Conservation (phyloP, 2,329 filamentous ascomycete genomes). For the Diaporthe sp. region DNA sequence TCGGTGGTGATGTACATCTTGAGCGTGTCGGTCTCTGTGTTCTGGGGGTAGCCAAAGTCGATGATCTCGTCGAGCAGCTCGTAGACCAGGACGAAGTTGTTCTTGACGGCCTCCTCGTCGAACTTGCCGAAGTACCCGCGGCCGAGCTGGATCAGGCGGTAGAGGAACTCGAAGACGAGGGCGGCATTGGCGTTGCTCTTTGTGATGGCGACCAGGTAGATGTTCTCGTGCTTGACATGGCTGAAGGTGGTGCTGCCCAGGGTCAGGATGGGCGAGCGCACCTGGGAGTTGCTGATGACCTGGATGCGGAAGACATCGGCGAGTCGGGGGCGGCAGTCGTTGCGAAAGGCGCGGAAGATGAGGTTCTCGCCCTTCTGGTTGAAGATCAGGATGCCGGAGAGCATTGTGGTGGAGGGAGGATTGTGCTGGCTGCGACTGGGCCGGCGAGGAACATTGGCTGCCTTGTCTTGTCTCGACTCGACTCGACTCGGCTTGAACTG, state of each 20-base stretch:
- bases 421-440: background rate
- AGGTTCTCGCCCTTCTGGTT: slow-evolving; percentile 99
- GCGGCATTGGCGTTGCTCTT: slow-evolving; percentile 99
- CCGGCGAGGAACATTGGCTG: slow-evolving; percentile 15
- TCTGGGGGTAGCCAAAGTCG: slow-evolving; percentile 98
- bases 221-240: slow-evolving; percentile 99
- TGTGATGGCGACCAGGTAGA: slow-evolving; percentile 96
- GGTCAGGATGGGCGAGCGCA: slow-evolving; percentile 96
- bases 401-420: slow-evolving; percentile 68
- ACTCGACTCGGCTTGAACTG: slow-evolving; percentile 10
- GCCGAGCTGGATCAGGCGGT: slow-evolving; percentile 89
- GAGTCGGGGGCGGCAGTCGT: slow-evolving; percentile 96
- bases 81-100: slow-evolving; percentile 99
- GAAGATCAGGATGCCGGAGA: slow-evolving; percentile 97
- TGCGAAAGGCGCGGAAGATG: slow-evolving; percentile 98
- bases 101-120: slow-evolving; percentile 99
- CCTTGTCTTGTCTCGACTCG: background rate
- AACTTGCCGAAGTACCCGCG: slow-evolving; percentile 99
- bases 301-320: slow-evolving; percentile 99
- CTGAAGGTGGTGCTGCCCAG: slow-evolving; percentile 98
- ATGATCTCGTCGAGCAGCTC: slow-evolving; percentile 98
- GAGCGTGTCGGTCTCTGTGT: slow-evolving; percentile 97
- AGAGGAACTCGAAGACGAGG: slow-evolving; percentile 97
- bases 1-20: slow-evolving; percentile 99
- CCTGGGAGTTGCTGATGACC: slow-evolving; percentile 97